Conservation (phyloP, 805 yeast species). For the Yarrowia sp. region DNA sequence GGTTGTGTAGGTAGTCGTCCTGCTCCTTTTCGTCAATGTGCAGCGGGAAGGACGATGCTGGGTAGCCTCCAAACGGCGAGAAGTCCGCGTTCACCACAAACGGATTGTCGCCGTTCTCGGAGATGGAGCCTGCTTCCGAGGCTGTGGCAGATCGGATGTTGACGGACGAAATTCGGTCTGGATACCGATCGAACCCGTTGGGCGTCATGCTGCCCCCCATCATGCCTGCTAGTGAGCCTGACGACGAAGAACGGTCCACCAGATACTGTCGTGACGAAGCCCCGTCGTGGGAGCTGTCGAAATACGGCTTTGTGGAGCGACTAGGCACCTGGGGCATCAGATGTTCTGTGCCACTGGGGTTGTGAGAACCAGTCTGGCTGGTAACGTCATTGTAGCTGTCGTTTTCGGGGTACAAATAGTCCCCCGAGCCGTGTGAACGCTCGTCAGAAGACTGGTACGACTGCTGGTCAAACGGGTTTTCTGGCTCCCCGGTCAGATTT, state of each 20-base stretch:
- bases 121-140: slow-evolving; percentile 16
- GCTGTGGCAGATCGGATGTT: slow-evolving; percentile 17
- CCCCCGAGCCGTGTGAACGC: slow-evolving; percentile 21
- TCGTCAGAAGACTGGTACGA: slow-evolving; percentile 24
- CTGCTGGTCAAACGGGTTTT: slow-evolving; percentile 24
- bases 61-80: slow-evolving; percentile 93
- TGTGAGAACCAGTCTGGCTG: neutral
- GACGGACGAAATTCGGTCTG: slow-evolving; percentile 34
- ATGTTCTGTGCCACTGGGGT: neutral
- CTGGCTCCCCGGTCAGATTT: slow-evolving; percentile 20
- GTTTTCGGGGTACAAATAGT: slow-evolving; percentile 9
- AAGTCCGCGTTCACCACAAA: slow-evolving; percentile 42
- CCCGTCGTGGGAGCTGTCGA: slow-evolving; percentile 3
- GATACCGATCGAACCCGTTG: slow-evolving; percentile 40
- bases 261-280: slow-evolving; percentile 18
- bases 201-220: slow-evolving; percentile 30
- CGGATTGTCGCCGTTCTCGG: slow-evolving; percentile 31
- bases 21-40: slow-evolving; percentile 90
- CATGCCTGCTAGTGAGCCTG: slow-evolving; percentile 24
- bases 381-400: slow-evolving; percentile 1
- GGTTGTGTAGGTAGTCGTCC: slow-evolving; percentile 93
- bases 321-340: slow-evolving; percentile 20
- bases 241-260: slow-evolving; percentile 1
- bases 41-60: slow-evolving; percentile 87
- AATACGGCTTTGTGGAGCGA: slow-evolving; percentile 19